Conservation (phyloP, 1,284 basidiomycete genomes). For the Chondrostereum purpureum region DNA sequence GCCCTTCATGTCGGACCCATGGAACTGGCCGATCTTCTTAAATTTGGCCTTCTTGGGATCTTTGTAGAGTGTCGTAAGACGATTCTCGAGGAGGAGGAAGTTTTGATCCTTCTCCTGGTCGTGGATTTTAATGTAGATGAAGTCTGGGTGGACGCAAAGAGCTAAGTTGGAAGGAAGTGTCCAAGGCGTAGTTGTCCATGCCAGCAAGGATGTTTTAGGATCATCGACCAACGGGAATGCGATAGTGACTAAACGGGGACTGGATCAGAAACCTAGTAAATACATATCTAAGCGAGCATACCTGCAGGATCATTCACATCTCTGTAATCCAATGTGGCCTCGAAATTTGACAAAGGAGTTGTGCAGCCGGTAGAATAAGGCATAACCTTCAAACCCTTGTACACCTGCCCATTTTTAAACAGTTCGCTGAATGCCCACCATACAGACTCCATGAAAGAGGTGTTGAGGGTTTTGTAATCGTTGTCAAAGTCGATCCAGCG, state of each 20-base stretch:
- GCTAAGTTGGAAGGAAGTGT: constrained; percentile 95
- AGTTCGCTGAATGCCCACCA: constrained; percentile 99
- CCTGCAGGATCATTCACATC: constrained; percentile 94
- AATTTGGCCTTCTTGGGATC: constrained; percentile 97
- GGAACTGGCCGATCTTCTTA: constrained; percentile 85
- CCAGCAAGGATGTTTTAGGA: constrained; percentile 84
- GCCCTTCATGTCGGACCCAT: constrained; percentile 90
- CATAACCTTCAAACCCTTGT: constrained; percentile 93
- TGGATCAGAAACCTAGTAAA: not conserved
- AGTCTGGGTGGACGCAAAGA: constrained; percentile 94
- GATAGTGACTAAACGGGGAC: constrained; percentile 68
- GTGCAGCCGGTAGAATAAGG: constrained; percentile 97
- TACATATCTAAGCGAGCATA: constrained; percentile 26
- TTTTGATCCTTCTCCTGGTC: constrained; percentile 85
- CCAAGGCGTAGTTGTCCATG: constrained; percentile 99
- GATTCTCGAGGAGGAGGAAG: constrained; percentile 89
- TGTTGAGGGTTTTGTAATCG: constrained; percentile 97
- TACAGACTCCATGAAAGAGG: constrained; percentile 94
- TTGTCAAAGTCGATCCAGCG: constrained; percentile 99
- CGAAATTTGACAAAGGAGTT: constrained; percentile 97
- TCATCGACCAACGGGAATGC: constrained; percentile 93
- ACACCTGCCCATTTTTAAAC: constrained; percentile 91
- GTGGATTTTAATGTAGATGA: constrained; percentile 95
- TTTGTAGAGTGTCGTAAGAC: constrained; percentile 91
- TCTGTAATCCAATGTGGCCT: constrained; percentile 90